These are phyloP conservation scores for Symbiodinium natans DNA, from an alignment of 73 alveolate species.

Conservation along the genomic window DNA sequence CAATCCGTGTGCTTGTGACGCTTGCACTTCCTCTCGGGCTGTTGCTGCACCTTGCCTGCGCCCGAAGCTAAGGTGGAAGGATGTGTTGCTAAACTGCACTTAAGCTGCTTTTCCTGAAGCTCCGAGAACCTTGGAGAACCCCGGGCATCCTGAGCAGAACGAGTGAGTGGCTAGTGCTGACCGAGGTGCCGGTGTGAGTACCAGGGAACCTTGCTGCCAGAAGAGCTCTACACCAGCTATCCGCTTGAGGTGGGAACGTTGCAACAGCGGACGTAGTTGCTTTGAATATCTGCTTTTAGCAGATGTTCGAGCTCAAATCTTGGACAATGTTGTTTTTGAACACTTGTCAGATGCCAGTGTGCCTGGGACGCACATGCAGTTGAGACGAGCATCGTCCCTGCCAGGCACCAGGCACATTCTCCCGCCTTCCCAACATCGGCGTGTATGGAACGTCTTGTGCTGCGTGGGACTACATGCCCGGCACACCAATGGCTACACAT, in stretches of 20 bases:
- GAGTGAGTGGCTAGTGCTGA: too few species aligned
- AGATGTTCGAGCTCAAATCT: too few species aligned
- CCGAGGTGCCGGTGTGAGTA: constrained; percentile 53
- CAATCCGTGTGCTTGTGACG: neutral
- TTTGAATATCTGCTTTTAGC: too few species aligned
- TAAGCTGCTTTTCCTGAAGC: too few species aligned
- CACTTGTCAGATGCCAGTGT: too few species aligned
- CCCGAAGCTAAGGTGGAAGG: constrained; percentile 43
- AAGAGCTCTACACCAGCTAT: constrained; percentile 5
- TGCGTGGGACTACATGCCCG: constrained; percentile 74
- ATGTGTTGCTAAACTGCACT: constrained; percentile 46
- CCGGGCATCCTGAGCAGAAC: too few species aligned
- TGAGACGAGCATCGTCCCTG: neutral
- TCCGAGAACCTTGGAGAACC: too few species aligned
- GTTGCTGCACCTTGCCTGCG: neutral
- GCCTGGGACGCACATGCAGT: neutral
- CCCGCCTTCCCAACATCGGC: constrained; percentile 12
- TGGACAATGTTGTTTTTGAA: too few species aligned
- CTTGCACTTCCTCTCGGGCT: neutral
- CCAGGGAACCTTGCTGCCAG: constrained; percentile 40
- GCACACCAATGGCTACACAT: neutral
- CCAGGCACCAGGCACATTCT: constrained; percentile 56
- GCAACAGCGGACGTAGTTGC: too few species aligned
- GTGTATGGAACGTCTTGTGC: constrained; percentile 52
- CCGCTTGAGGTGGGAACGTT: constrained; percentile 7